Evolutionary conservation across 768 basidiomycete genomes (phyloP).

Genomic region (Lyophyllum decastes): DNA sequence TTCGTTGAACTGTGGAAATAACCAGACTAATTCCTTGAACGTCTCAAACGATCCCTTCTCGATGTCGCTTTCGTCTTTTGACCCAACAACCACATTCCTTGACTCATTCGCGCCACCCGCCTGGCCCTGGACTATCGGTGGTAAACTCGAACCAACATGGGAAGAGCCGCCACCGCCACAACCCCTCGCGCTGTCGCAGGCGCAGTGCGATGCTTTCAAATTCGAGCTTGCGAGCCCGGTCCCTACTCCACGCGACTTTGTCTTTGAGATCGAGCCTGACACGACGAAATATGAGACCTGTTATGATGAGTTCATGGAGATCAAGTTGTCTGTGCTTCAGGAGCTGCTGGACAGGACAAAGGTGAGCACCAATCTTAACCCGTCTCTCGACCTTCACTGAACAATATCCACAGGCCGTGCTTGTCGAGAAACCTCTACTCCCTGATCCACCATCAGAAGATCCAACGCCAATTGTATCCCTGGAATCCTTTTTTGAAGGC

Average conservation of each 20-base stretch:
- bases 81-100: constrained; percentile 17
- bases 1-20: neutral
- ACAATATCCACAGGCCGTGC: neutral
- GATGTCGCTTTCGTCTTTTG: constrained; percentile 5
- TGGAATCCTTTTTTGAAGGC: constrained; percentile 8
- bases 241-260: constrained; percentile 8
- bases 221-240: constrained; percentile 13
- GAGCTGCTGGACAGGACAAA: constrained; percentile 6
- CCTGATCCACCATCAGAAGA: neutral
- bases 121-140: constrained; percentile 9
- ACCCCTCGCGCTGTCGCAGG: constrained; percentile 1
- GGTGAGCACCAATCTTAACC: neutral
- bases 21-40: constrained; percentile 11
- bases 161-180: neutral
- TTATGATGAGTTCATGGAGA: constrained; percentile 20
- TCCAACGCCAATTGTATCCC: neutral
- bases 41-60: constrained; percentile 13
- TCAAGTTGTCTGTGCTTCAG: constrained; percentile 14
- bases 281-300: constrained; percentile 12
- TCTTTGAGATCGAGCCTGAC: constrained; percentile 18
- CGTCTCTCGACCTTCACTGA: neutral
- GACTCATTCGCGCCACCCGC: constrained; percentile 10
- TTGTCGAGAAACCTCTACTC: neutral
- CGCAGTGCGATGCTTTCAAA: constrained; percentile 11
- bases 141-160: constrained; percentile 5